Base-by-base conservation (phyloP, 148 eudicot genomes). In the Diospyros kaki region DNA sequence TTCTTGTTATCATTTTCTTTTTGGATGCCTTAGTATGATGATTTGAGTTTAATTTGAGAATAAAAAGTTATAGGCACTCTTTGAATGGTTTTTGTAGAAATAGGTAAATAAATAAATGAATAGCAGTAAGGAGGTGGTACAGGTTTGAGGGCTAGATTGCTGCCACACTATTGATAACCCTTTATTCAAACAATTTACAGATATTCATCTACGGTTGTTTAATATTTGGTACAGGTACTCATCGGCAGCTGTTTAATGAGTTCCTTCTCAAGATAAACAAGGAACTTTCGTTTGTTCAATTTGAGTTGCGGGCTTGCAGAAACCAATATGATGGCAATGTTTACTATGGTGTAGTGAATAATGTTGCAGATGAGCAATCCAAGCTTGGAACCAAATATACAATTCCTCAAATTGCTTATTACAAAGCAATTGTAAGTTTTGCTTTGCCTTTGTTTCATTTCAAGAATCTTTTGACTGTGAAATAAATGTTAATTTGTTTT, bases 301-400 rank as follows among this genome's bases (percentile, higher is more conserved):
- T 95, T 67, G 99, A 95, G 86, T 67, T 95, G 74, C 87, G 99
- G 69, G 96, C 88, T 4, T 93, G 91, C 74, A 85, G 92, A 71
- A 93, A 93, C 79, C 99, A 95, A 80, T 95, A 95, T 74, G 90
- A 95, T 81, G 98, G 98, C 44, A 63, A 28, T 52, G 84, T 91
- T 45, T 85, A 86, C 75, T 95, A 89, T 58, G 98, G 97, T 18
- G 86, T 94, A 1, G 89, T 90, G 71, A 94, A 94, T 79, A 92
- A 87, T 71, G 94, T 92, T 18, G 87, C 85, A 2, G 97, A 95
- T 75, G 98, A 95, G 18, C 97, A 90, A 43, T 89, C 98, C 43
- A 95, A 95, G 82, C 89, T 95, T 56, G 98, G 98, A 67, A 89
- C 94, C 4, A 89, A 87, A 54, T 95, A 88, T 64, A 83, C 91